Evolutionary conservation across 495 filamentous ascomycete genomes (phyloP).

Genomic region (Aspergillus nidulans): DNA sequence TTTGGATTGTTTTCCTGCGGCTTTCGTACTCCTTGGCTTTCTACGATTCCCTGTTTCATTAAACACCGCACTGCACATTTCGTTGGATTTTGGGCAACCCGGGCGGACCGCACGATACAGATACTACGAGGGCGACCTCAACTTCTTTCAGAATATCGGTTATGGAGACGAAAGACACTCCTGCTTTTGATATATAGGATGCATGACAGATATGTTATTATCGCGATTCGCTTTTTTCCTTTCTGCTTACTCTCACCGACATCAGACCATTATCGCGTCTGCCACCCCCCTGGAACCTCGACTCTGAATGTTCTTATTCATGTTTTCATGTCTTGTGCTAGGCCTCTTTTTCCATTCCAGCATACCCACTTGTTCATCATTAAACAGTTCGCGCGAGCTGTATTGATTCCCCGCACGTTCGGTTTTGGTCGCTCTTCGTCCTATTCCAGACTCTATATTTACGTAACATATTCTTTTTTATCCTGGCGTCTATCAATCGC

Average conservation of each 20-base stretch:
- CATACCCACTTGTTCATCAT: not conserved
- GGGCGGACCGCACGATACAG: constrained; percentile 16
- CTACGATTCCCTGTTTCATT: constrained; percentile 22
- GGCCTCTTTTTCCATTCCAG: not conserved
- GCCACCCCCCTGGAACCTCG: not conserved
- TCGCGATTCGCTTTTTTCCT: not conserved
- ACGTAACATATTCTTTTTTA: not conserved
- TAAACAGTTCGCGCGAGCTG: constrained; percentile 15
- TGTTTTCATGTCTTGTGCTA: not conserved
- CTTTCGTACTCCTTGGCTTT: constrained; percentile 6
- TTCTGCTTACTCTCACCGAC: not conserved
- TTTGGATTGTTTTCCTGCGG: not conserved
- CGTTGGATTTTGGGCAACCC: constrained; percentile 6
- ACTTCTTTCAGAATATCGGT: not conserved
- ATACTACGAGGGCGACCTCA: constrained; percentile 24
- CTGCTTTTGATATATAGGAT: not conserved
- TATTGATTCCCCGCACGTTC: not conserved
- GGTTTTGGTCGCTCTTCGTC: not conserved
- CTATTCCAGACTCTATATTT: not conserved
- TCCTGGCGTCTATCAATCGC: too few species aligned
- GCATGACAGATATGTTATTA: not conserved
- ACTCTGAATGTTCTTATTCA: not conserved
- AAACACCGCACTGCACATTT: not conserved
- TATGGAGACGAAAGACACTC: constrained; percentile 2
- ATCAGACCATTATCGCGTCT: not conserved